Evolutionary conservation across 2,329 filamentous ascomycete species (phyloP), one percentile per base, ranked within the genome.

Genomic region (Lachnellula hyalina): DNA sequence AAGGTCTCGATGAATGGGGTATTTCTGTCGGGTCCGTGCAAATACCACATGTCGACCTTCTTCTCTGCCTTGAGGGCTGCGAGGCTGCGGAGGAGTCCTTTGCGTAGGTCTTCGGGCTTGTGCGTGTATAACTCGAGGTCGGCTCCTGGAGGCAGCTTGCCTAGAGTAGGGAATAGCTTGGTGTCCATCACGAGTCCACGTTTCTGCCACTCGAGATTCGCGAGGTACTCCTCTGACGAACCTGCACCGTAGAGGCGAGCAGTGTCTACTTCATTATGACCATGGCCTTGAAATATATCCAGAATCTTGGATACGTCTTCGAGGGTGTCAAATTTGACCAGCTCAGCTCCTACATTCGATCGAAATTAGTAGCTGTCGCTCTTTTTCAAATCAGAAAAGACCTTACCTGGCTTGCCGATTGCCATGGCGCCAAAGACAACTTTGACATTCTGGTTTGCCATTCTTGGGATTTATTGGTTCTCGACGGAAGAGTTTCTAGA

Each of bases 201-300:
- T 53, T 84, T 77, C 36, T 83, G 78, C 81, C 83, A 87, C 34
- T 77, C 75, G 1, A 82, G 81, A 73, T 63, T 49, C 8, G 75
- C 74, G 4, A 83, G 84, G 69, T 79, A 86, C 19, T 75, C 79
- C 67, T 90, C 87, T 50, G 87, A 84, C 50, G 79, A 75, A 47
- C 86, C 85, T 28, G 72, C 77, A 42, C 85, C 75, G 61, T 90
- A 90, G 3, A 77, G 68, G 15, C 85, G 78, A 0, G 86, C 85
- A 0, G 85, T 89, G 67, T 90, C 86, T 49, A 89, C 69, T 64
- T 89, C 86, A 63, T 81, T 79, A 71, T 88, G 84, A 17, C 85
- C 85, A 63, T 82, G 76, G 23, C 75, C 73, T 67, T 87, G 82
- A 66, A 89, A 82, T 58, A 82, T 75, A 67, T 87, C 82, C 41